Evolutionary conservation across 2,329 filamentous ascomycete genomes (phyloP), one percentile per base, ranked within the genome.

Genomic region (Phaeomoniella chlamydospora): DNA sequence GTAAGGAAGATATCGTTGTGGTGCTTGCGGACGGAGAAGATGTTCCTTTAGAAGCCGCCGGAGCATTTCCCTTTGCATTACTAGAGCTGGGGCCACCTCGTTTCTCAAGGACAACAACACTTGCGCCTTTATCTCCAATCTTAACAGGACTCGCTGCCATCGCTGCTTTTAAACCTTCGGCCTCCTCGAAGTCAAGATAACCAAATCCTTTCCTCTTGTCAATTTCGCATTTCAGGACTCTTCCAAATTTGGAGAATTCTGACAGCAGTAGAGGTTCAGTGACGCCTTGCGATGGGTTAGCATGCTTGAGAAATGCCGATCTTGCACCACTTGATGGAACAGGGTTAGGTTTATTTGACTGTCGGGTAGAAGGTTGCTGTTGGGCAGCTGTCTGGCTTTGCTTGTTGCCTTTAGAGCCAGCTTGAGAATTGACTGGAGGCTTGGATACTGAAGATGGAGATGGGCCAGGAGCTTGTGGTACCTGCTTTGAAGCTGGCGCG

Each of bases 191-290:
- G 43, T 94, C 83, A 29, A 93, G 79, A 53, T 94, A 94, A 2
- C 86, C 88, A 49, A 94, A 93, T 0, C 86, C 86, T 56, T 94
- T 94, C 49, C 87, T 81, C 56, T 86, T 87, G 53, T 96, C 88
- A 37, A 96, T 88, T 48, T 94, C 88, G 13, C 94, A 83, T 44
- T 75, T 80, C 1, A 73, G 73, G 32, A 94, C 72, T 1, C 71
- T 56, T 2, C 88, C 88, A 47, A 85, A 93, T 0, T 62, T 57
- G 31, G 77, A 69, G 52, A 96, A 74, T 1, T 81, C 77, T 45
- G 80, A 71, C 47, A 80, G 77, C 2, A 96, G 72, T 0, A 86
- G 59, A 0, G 78, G 63, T 51, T 94, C 88, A 0, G 85, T 94
- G 33, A 94, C 82, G 11, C 88, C 88, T 52, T 94, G 88, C 0